Evolutionary conservation across 2,329 filamentous ascomycete species (phyloP).

Genomic region (Clarireedia hainanense): DNA sequence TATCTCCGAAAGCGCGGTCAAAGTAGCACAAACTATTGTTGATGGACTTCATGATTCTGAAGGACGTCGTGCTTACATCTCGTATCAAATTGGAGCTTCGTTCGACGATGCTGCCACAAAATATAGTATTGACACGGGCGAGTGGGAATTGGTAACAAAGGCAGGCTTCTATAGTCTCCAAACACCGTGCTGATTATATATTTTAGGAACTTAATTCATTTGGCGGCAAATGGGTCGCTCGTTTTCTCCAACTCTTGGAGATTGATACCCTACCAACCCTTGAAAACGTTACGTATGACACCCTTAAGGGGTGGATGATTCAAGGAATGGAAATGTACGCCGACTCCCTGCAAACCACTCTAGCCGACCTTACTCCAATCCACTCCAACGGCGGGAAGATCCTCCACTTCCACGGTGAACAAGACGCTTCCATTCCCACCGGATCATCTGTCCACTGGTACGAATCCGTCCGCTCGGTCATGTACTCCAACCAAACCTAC

Average conservation of each 20-base stretch:
- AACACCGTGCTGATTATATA: too few species aligned
- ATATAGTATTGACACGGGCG: neutral
- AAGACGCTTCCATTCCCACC: constrained; percentile 43
- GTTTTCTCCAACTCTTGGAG: constrained; percentile 35
- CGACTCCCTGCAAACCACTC: constrained; percentile 45
- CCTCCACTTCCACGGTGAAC: constrained; percentile 51
- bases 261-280: constrained; percentile 36
- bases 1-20: constrained; percentile 25
- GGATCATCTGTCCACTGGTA: constrained; percentile 48
- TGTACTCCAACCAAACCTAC: constrained; percentile 37
- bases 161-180: constrained; percentile 11
- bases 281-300: constrained; percentile 46
- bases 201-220: too few species aligned
- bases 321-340: constrained; percentile 40
- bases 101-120: neutral
- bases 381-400: constrained; percentile 44
- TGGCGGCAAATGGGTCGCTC: constrained; percentile 33
- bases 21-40: constrained; percentile 30
- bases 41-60: constrained; percentile 31
- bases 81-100: constrained; percentile 27
- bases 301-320: constrained; percentile 46
- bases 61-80: constrained; percentile 31
- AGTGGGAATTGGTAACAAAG: neutral
- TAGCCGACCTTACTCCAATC: constrained; percentile 45
- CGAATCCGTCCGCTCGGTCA: constrained; percentile 42